Evolutionary conservation across 768 basidiomycete genomes (phyloP).

Genomic region (Naganishia vishniacii): DNA sequence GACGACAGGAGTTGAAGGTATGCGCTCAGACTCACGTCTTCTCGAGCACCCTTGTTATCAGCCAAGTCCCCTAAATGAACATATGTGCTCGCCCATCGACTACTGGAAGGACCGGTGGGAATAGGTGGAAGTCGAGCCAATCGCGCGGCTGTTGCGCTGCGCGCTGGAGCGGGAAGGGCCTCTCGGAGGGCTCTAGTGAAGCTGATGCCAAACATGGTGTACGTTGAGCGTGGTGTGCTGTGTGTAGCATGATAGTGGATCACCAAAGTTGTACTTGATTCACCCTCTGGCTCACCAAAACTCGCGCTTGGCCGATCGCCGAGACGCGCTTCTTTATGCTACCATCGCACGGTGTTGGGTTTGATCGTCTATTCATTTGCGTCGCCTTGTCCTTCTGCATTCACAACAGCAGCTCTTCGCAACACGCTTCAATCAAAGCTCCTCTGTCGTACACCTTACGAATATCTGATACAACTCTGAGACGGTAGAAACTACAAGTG

Average conservation of each 20-base stretch:
- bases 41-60: slow-evolving; percentile 38
- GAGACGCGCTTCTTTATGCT: slow-evolving; percentile 12
- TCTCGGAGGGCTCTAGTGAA: slow-evolving; percentile 13
- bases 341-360: no score
- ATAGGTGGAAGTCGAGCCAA: slow-evolving; percentile 7
- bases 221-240: background rate
- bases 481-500: no score
- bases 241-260: no score
- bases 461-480: slow-evolving; percentile 2
- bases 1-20: background rate
- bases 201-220: slow-evolving; percentile 3
- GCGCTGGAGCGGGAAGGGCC: slow-evolving; percentile 8
- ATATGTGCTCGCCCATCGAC: slow-evolving; percentile 36
- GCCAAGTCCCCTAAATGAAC: slow-evolving; percentile 37
- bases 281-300: slow-evolving; percentile 2
- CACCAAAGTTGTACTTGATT: background rate
- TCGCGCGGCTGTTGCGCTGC: background rate
- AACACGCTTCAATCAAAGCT: no score
- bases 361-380: background rate
- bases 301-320: slow-evolving; percentile 3
- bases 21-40: slow-evolving; percentile 28
- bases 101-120: slow-evolving; percentile 28
- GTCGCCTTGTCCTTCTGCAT: no score
- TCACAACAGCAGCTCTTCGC: no score
- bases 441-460: no score